Evolutionary conservation across 306 rosid species (phyloP).

Genomic region (Glycine latifolia): DNA sequence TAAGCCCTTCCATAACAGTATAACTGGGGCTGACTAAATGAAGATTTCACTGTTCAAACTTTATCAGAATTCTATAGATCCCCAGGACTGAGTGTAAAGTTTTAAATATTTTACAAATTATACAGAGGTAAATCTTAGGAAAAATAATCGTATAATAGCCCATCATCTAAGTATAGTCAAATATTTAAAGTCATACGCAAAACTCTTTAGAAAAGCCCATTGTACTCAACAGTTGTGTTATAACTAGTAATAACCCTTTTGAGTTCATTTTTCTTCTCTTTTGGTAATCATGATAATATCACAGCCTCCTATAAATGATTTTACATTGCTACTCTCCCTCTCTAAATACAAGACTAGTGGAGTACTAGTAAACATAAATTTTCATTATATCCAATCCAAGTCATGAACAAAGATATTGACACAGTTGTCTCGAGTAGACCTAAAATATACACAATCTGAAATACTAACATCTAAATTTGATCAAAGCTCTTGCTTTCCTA

Average conservation of each 20-base stretch:
- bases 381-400: neutral
- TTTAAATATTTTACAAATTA: conserved; percentile 8
- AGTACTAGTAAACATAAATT: conserved; percentile 20
- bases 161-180: neutral
- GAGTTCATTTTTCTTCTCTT: conserved; percentile 2
- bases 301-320: neutral
- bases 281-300: conserved; percentile 30
- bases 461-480: neutral
- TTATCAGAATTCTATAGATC: neutral
- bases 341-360: neutral
- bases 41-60: conserved; percentile 16
- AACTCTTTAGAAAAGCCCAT: neutral
- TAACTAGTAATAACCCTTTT: neutral
- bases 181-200: conserved; percentile 13
- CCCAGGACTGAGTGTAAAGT: neutral
- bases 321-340: neutral
- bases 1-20: conserved; percentile 27
- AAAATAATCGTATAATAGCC: conserved; percentile 15
- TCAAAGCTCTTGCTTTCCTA: conserved; percentile 19
- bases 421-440: conserved; percentile 6
- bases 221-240: neutral
- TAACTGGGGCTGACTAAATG: conserved; percentile 18
- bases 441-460: neutral
- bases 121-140: neutral
- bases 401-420: neutral